Evolutionary conservation across 352 stramenopile species (phyloP).

Genomic region (Thraustochytrium aureum): DNA sequence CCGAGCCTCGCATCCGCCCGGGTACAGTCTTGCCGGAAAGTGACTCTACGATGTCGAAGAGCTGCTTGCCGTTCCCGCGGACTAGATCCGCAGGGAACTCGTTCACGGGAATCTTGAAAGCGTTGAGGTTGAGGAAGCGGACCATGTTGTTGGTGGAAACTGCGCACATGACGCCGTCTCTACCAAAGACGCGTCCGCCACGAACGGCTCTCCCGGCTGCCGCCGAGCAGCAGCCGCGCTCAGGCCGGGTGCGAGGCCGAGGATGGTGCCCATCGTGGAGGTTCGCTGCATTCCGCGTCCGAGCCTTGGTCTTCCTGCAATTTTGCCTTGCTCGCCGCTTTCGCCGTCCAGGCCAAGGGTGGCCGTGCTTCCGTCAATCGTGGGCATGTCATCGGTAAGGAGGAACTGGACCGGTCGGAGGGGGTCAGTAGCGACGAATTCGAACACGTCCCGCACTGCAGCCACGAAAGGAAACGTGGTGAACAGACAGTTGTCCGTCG

Average conservation of each 20-base stretch:
- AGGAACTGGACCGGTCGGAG: conserved; percentile 57
- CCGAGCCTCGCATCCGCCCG: conserved; percentile 54
- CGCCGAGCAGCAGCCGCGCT: not conserved
- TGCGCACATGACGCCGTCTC: conserved; percentile 44
- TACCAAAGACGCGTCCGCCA: conserved; percentile 39
- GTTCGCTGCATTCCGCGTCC: too few relatives aligned
- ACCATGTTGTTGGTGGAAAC: conserved; percentile 55
- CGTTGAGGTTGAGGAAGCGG: conserved; percentile 58
- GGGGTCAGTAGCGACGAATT: conserved; percentile 48
- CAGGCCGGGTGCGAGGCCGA: too few relatives aligned
- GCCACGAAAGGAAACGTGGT: conserved; percentile 82
- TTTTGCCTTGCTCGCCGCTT: too few relatives aligned
- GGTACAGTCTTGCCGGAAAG: conserved; percentile 79
- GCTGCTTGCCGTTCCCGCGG: conserved; percentile 66
- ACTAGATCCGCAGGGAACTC: conserved; percentile 75
- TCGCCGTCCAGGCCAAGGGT: too few relatives aligned
- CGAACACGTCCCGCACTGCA: conserved; percentile 59
- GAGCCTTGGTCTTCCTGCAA: too few relatives aligned
- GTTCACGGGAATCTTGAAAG: conserved; percentile 62
- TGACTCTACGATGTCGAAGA: conserved; percentile 79
- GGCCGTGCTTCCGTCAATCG: too few relatives aligned
- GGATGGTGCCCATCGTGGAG: too few relatives aligned
- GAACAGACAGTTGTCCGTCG: conserved; percentile 84
- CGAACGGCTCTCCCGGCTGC: conserved; percentile 23
- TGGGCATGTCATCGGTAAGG: conserved; percentile 35